A percentile compares a stretch with the other conserved stretches of the same genome.
Evolutionary conservation across 2,329 filamentous ascomycete genomes (phyloP).

Genomic region (Ophiostoma perfectum): DNA sequence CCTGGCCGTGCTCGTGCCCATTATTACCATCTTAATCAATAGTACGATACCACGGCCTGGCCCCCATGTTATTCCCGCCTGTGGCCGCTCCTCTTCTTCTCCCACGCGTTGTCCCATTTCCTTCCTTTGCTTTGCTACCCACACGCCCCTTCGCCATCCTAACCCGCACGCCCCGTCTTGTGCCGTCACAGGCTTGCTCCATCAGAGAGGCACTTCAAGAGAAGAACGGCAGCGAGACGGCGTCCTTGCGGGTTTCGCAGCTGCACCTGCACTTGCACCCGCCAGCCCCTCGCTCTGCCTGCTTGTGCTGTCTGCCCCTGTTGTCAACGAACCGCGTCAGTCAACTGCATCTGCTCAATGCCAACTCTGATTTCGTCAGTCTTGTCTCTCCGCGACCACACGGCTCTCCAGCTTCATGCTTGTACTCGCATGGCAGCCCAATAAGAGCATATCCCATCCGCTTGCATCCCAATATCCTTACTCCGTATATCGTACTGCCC

Average conservation of each 20-base stretch:
- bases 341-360: neutral
- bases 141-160: constrained; percentile 12
- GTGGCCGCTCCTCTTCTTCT: neutral
- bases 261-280: neutral
- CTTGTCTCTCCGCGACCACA: no score
- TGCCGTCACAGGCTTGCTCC: constrained; percentile 13
- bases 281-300: neutral
- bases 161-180: constrained; percentile 17
- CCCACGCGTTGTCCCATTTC: neutral
- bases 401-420: neutral
- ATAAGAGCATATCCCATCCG: neutral
- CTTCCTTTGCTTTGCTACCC: constrained; percentile 9
- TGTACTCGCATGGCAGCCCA: neutral
- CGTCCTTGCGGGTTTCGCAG: constrained; percentile 8
- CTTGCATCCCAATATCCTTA: no score
- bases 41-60: neutral
- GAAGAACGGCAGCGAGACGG: constrained; percentile 7
- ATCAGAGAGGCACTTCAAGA: no score
- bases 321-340: neutral
- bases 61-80: constrained; percentile 9
- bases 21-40: neutral
- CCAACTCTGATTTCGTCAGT: no score
- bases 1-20: neutral
- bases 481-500: no score
- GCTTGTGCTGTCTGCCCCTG: neutral